Percentiles rank a stretch among this genome's conserved stretches.
Evolutionary conservation across 805 yeast genomes (phyloP).

Genomic region (Candida lessepsii): DNA sequence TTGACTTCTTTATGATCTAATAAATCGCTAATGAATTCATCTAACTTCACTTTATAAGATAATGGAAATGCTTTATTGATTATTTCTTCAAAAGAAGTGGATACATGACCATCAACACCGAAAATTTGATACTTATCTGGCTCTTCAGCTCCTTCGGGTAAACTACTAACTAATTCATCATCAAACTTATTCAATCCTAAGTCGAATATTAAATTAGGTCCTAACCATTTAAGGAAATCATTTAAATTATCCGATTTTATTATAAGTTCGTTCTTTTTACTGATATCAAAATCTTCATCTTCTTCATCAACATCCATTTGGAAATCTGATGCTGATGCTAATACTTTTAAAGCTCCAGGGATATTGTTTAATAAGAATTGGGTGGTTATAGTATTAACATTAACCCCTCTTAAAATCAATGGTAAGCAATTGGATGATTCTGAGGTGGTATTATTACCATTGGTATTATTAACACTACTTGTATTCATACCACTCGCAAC

Average conservation of each 20-base stretch:
- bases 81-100: slow-evolving; percentile 18
- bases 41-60: slow-evolving; percentile 30
- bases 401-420: slow-evolving; percentile 62
- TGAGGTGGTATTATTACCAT: slow-evolving; percentile 10
- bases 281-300: slow-evolving; percentile 30
- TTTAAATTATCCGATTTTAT: slow-evolving; percentile 28
- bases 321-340: slow-evolving; percentile 25
- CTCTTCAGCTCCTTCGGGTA: slow-evolving; percentile 6
- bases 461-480: not conserved
- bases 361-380: slow-evolving; percentile 41
- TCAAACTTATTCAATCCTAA: slow-evolving; percentile 25
- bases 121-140: not conserved
- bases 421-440: slow-evolving; percentile 63
- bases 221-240: slow-evolving; percentile 38
- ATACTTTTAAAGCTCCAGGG: slow-evolving; percentile 16
- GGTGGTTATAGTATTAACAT: slow-evolving; percentile 61
- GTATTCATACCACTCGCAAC: too few relatives aligned
- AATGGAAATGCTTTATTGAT: slow-evolving; percentile 31
- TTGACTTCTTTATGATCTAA: slow-evolving; percentile 11
- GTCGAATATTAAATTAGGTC: slow-evolving; percentile 41
- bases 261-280: slow-evolving; percentile 30
- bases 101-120: slow-evolving; percentile 7
- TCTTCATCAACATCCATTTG: slow-evolving; percentile 36
- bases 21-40: slow-evolving; percentile 31
- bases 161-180: slow-evolving; percentile 9